Conservation (phyloP, 2,329 filamentous ascomycete genomes). For the Sporothrix protearum region DNA sequence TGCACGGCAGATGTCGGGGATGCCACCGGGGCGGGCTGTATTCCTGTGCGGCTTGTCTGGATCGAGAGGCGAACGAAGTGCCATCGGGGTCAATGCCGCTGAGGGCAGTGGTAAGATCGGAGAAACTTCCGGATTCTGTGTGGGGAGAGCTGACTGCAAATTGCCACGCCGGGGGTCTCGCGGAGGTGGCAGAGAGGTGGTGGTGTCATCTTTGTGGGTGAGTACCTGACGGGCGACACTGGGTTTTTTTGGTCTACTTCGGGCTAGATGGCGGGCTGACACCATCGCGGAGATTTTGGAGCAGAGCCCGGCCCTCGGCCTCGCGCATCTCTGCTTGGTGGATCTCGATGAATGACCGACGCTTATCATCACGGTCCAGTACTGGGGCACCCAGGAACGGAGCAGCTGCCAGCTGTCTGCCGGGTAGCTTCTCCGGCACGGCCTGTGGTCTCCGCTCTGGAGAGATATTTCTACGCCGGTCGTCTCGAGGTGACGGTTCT, state of each 20-base stretch:
- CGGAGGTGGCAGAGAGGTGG: constrained; percentile 21
- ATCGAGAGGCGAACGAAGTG: constrained; percentile 24
- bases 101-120: constrained; percentile 20
- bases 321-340: constrained; percentile 59
- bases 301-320: constrained; percentile 58
- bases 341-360: constrained; percentile 56
- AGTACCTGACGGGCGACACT: neutral
- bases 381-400: constrained; percentile 38
- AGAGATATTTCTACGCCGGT: constrained; percentile 30
- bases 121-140: constrained; percentile 16
- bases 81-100: constrained; percentile 20
- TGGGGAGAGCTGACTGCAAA: neutral
- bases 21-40: constrained; percentile 42
- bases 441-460: constrained; percentile 49
- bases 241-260: constrained; percentile 26
- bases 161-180: constrained; percentile 21
- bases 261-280: constrained; percentile 33
- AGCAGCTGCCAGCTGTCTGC: constrained; percentile 34
- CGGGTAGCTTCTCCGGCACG: constrained; percentile 35
- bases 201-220: constrained; percentile 14
- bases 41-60: constrained; percentile 29
- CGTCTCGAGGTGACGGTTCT: constrained; percentile 26
- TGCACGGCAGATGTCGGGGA: constrained; percentile 31
- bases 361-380: constrained; percentile 47
- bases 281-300: constrained; percentile 45